phyloP scores from a whole-genome alignment of 208 protist species.

The Hexamita inflata region DNA sequence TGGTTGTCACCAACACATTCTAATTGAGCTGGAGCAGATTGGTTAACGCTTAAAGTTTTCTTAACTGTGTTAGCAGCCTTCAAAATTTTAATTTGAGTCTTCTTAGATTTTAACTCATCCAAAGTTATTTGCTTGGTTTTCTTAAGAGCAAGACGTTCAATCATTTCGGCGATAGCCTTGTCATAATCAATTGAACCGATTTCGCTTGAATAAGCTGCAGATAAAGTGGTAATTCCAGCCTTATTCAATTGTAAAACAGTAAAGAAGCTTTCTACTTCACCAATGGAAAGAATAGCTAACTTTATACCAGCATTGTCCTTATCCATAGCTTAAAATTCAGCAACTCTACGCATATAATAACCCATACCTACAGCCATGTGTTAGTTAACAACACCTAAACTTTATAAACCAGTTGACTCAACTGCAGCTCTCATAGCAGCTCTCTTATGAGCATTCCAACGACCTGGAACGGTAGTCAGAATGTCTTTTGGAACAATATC shows the following conservation, averaged over 20 bases:
- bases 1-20: slow-evolving; percentile 13
- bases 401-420: neutral
- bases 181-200: slow-evolving; percentile 19
- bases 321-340: slow-evolving; percentile 6
- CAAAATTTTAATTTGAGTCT: slow-evolving; percentile 16
- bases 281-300: slow-evolving; percentile 3
- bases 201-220: neutral
- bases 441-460: neutral
- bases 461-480: neutral
- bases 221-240: neutral
- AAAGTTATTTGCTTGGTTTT: neutral
- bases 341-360: slow-evolving; percentile 14
- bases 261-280: slow-evolving; percentile 4
- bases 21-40: neutral
- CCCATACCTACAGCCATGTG: neutral
- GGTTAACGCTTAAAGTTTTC: slow-evolving; percentile 14
- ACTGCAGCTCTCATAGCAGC: neutral
- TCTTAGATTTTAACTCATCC: neutral
- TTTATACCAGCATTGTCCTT: neutral
- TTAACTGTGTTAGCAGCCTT: slow-evolving; percentile 18
- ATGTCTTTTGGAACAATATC: neutral
- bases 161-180: neutral
- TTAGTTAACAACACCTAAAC: slow-evolving; percentile 7
- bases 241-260: slow-evolving; percentile 1
- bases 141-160: neutral